Conservation (phyloP, 164 flowering plant species). For the Vitis vinifera region DNA sequence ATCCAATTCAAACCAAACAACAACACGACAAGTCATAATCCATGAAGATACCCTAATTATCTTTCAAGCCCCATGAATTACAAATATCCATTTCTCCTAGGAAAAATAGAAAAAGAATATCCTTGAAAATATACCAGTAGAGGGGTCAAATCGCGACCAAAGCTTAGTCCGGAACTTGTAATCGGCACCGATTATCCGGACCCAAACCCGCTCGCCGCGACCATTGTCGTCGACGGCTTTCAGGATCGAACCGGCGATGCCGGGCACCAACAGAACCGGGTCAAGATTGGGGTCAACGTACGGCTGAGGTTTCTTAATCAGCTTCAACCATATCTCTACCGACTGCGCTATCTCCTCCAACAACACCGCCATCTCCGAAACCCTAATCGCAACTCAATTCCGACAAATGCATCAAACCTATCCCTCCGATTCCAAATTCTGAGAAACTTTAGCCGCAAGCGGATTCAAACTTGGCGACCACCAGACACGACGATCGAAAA, state of each 20-base stretch:
- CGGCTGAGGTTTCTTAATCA: constrained; percentile 45
- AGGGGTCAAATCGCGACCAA: constrained; percentile 90
- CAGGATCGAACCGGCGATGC: constrained; percentile 91
- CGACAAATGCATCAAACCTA: too few species aligned
- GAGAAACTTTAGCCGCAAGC: too few species aligned
- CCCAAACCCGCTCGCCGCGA: constrained; percentile 80
- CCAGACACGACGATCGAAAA: too few species aligned
- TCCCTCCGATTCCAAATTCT: too few species aligned
- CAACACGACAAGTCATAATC: too few species aligned
- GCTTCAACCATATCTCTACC: constrained; percentile 60
- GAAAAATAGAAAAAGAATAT: neutral
- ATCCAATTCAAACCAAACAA: too few species aligned
- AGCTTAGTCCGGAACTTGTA: constrained; percentile 69
- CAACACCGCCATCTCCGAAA: constrained; percentile 45
- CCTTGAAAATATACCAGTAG: constrained; percentile 50
- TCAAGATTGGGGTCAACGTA: constrained; percentile 83
- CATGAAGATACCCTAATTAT: too few species aligned
- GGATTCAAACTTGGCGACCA: neutral
- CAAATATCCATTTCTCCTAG: neutral
- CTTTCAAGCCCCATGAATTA: neutral
- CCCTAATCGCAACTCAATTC: neutral
- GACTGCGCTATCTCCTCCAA: constrained; percentile 61
- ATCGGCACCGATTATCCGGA: constrained; percentile 80
- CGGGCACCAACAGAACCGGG: constrained; percentile 93
- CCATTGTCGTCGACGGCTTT: constrained; percentile 71